Percentiles rank a stretch among this genome's conserved stretches.
Conservation (phyloP, 768 basidiomycete genomes). For the Tylopilus sp. region DNA sequence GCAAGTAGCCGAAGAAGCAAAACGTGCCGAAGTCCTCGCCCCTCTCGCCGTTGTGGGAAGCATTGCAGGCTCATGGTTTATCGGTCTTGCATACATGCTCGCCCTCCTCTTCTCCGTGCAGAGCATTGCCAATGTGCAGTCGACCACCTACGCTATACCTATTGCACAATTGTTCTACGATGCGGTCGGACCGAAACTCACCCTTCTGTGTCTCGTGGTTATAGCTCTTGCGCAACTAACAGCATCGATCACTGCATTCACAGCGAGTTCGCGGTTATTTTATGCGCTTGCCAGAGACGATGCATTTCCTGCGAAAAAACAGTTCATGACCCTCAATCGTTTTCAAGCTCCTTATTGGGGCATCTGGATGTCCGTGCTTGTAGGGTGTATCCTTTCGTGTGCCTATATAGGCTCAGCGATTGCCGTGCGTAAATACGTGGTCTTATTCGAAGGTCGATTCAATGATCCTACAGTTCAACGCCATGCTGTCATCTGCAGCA, state of each 20-base stretch:
- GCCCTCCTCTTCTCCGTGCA: conserved; percentile 57
- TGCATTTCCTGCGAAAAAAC: conserved; percentile 44
- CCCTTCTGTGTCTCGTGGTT: conserved; percentile 50
- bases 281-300: conserved; percentile 56
- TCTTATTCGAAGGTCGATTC: background rate
- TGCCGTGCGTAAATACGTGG: conserved; percentile 39
- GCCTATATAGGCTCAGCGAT: conserved; percentile 56
- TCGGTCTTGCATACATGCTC: conserved; percentile 56
- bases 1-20: conserved; percentile 60
- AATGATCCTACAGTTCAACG: conserved; percentile 41
- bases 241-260: conserved; percentile 56
- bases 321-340: conserved; percentile 49
- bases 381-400: conserved; percentile 54
- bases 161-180: conserved; percentile 58
- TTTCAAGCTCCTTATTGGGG: conserved; percentile 54
- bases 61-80: conserved; percentile 54
- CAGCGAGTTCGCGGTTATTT: conserved; percentile 53
- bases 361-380: conserved; percentile 51
- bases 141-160: conserved; percentile 52
- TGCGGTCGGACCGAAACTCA: conserved; percentile 45
- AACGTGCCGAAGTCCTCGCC: conserved; percentile 52
- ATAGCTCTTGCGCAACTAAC: conserved; percentile 49
- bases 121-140: conserved; percentile 46
- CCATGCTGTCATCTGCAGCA: conserved; percentile 53
- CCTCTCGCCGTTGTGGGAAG: conserved; percentile 55